Percentiles rank a stretch among this genome's conserved stretches.
These are phyloP conservation scores for Termitomyces eurrhizus DNA, from an alignment of 768 basidiomycete species.

Conservation along the genomic window DNA sequence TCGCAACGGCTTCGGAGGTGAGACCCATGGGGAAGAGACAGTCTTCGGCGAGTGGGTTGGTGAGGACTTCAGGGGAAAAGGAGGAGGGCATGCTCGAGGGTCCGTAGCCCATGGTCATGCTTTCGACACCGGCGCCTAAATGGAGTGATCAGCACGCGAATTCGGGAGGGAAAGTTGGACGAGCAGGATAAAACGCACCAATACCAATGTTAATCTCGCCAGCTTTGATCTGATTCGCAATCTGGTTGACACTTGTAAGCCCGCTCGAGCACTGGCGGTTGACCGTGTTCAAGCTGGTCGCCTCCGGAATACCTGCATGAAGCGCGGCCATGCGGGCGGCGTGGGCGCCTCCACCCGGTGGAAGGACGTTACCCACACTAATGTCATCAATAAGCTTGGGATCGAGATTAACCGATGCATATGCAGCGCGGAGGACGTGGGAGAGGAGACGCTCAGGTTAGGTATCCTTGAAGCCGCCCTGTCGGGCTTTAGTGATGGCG, in stretches of 20 bases:
- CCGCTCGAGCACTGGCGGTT: conserved; percentile 93
- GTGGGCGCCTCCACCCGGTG: conserved; percentile 77
- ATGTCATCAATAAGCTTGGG: conserved; percentile 83
- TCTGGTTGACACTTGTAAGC: conserved; percentile 74
- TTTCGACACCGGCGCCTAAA: conserved; percentile 84
- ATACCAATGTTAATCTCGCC: conserved; percentile 91
- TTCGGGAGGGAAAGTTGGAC: not conserved
- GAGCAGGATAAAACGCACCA: conserved; percentile 48
- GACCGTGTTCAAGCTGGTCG: conserved; percentile 74
- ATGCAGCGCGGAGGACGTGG: conserved; percentile 71
- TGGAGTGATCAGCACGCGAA: not conserved
- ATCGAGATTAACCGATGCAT: conserved; percentile 63
- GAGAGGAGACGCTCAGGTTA: conserved; percentile 79
- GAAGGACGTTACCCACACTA: conserved; percentile 84
- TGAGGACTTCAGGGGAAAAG: conserved; percentile 61
- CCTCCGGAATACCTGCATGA: conserved; percentile 79
- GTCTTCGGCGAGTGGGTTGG: conserved; percentile 69
- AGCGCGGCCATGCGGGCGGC: conserved; percentile 86
- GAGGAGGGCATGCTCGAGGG: conserved; percentile 46
- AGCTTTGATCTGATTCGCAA: conserved; percentile 72
- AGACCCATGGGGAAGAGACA: conserved; percentile 67
- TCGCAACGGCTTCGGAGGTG: conserved; percentile 90
- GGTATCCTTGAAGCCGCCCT: conserved; percentile 91
- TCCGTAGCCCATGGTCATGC: conserved; percentile 81
- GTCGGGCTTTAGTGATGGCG: conserved; percentile 85